Base-by-base conservation (phyloP, 2,329 filamentous ascomycete genomes). In the Botrytis hyacinthi region DNA sequence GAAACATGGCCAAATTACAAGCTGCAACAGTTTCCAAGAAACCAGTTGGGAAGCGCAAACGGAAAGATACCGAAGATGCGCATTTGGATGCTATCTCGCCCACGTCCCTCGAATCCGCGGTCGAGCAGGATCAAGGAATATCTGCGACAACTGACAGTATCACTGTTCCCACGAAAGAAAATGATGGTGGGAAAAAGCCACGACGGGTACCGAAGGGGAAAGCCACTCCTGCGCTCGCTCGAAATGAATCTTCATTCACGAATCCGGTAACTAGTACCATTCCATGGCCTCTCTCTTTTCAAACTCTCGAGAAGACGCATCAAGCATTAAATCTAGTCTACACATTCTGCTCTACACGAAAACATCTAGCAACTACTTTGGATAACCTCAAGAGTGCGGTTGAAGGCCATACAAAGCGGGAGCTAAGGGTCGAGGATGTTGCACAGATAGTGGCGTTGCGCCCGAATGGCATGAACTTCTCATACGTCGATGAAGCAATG, bases 311-410 rank as follows among this genome's bases (percentile, higher is more conserved):
- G 40, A 90, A 91, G 81, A 92, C 91, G 0, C 93, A 98, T 81
- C 89, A 90, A 75, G 95, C 96, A 1, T 84, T 99, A 74, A 99
- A 97, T 78, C 84, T 98, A 2, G 94, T 98, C 0, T 97, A 94
- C 79, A 98, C 96, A 0, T 98, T 99, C 80, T 97, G 94, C 84
- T 96, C 91, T 80, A 95, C 95, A 1, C 90, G 96, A 63, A 98
- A 97, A 81, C 93, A 98, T 79, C 87, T 98, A 42, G 91, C 93
- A 0, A 98, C 96, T 0, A 98, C 95, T 0, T 94, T 98, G 77
- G 92, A 96, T 26, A 97, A 92, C 9, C 92, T 99, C 65, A 94
- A 91, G 78, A 88, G 90, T 14, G 89, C 95, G 0, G 95, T 98
- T 0, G 94, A 98, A 82, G 89, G 88, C 0, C 94, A 98, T 80